Conservation (phyloP, 1,284 basidiomycete species). For the Polyporus tsugae region DNA sequence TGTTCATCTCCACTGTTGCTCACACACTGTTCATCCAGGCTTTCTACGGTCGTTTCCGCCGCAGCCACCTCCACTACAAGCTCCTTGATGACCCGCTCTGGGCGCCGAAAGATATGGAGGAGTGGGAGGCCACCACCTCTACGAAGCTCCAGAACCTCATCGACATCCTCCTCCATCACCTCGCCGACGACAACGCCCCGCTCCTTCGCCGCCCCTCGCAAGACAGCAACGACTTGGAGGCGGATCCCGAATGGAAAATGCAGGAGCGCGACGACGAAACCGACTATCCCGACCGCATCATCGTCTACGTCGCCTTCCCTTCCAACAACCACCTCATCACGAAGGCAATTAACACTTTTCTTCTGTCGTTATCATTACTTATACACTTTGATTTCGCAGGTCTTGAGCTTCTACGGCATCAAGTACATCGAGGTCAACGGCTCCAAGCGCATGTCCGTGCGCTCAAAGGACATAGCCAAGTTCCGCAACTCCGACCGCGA, state of each 20-base stretch:
- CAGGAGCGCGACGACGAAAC: neutral
- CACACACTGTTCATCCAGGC: neutral
- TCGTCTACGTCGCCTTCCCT: neutral
- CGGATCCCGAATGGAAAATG: neutral
- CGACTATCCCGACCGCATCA: neutral
- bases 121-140: neutral
- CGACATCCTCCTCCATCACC: neutral
- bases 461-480: neutral
- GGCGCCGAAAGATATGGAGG: neutral
- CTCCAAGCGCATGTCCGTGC: neutral
- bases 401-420: neutral
- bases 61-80: neutral
- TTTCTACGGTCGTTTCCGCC: neutral
- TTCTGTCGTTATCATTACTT: neutral
- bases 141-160: neutral
- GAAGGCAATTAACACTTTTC: neutral
- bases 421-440: neutral
- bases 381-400: neutral
- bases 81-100: neutral
- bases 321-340: neutral
- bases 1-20: neutral
- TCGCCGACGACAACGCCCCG: neutral
- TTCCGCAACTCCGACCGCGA: neutral
- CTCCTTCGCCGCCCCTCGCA: no score
- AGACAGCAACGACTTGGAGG: no score